phyloP scores from a whole-genome alignment of 2,329 filamentous ascomycete species.

The Chaetoscypha palmicola region DNA sequence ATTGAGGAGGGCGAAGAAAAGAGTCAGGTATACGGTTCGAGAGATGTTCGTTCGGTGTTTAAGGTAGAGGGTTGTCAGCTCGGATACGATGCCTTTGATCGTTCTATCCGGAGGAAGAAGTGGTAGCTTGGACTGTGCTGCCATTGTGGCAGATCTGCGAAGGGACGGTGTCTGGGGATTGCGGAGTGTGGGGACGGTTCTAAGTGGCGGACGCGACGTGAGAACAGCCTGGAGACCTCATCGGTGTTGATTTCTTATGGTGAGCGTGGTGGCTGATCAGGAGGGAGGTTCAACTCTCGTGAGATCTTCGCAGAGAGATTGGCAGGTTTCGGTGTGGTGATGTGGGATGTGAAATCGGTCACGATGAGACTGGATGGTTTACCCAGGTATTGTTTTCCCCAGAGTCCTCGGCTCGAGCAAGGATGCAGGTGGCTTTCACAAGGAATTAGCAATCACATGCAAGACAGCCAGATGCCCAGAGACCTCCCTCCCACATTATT shows the following conservation, averaged over 20 bases:
- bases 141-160: constrained; percentile 44
- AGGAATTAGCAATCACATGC: no score
- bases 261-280: not conserved
- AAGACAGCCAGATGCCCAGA: no score
- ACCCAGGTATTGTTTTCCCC: not conserved
- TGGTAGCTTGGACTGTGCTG: constrained; percentile 73
- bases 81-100: constrained; percentile 56
- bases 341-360: no score
- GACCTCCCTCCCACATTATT: no score
- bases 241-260: not conserved
- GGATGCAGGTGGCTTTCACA: no score
- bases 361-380: not conserved
- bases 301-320: not conserved
- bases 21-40: constrained; percentile 72
- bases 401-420: not conserved
- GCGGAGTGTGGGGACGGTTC: constrained; percentile 2
- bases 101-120: constrained; percentile 55
- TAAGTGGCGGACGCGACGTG: not conserved
- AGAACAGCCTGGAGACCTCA: constrained; percentile 1
- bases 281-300: not conserved
- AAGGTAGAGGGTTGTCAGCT: constrained; percentile 67
- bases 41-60: constrained; percentile 76
- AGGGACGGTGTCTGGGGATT: not conserved
- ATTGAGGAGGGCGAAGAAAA: constrained; percentile 73
- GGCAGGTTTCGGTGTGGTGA: no score